phyloP scores from a whole-genome alignment of 768 basidiomycete genomes.

The Boletus speciosus region DNA sequence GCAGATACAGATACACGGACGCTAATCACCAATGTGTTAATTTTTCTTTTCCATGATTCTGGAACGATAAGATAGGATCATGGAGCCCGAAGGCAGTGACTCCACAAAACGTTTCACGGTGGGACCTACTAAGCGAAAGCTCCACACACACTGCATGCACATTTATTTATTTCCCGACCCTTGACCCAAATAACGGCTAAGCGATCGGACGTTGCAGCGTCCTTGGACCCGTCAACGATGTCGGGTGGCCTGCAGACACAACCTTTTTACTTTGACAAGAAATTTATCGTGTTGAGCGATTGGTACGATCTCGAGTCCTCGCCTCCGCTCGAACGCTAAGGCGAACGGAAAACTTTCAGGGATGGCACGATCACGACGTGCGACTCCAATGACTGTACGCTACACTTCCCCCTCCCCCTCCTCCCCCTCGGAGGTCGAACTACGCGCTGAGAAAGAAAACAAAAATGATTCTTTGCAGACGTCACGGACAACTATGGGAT shows the following conservation, averaged over 20 bases:
- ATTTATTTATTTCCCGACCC: background rate
- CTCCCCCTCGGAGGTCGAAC: background rate
- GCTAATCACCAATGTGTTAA: background rate
- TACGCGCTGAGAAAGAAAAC: background rate
- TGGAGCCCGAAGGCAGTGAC: background rate
- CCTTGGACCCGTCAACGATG: conserved; percentile 8
- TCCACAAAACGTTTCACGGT: conserved; percentile 17
- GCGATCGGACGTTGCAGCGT: background rate
- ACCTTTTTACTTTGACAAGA: conserved; percentile 51
- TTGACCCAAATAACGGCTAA: background rate
- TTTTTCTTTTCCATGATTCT: background rate
- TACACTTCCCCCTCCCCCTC: no score
- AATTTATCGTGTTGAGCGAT: conserved; percentile 85
- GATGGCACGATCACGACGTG: conserved; percentile 91
- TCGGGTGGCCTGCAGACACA: conserved; percentile 9
- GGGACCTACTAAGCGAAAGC: background rate
- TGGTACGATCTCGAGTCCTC: conserved; percentile 53
- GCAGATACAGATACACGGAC: background rate
- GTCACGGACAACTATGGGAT: conserved; percentile 90
- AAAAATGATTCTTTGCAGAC: conserved; percentile 39
- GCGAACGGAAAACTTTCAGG: conserved; percentile 40
- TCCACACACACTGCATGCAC: background rate
- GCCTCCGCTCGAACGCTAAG: background rate
- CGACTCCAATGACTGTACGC: conserved; percentile 91
- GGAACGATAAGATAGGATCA: conserved; percentile 19